Conservation (phyloP, 2,329 filamentous ascomycete genomes). For the Berkeleyomyces basicola region DNA sequence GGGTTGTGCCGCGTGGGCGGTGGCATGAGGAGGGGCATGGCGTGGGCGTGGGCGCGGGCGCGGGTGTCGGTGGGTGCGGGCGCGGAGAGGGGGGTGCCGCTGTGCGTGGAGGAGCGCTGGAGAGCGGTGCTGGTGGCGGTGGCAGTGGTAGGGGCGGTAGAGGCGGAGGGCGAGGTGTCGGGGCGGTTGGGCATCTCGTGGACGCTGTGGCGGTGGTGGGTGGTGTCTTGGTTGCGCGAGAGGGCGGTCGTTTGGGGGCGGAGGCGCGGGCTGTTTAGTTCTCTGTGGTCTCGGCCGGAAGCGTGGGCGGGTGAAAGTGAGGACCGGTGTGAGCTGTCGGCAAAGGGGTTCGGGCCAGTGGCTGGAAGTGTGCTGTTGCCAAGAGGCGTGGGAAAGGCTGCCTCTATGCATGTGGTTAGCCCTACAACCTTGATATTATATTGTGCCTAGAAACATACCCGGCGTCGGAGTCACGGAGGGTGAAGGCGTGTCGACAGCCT, state of each 20-base stretch:
- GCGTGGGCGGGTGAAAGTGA: neutral
- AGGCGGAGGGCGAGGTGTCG: no score
- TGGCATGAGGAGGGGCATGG: slow-evolving; percentile 12
- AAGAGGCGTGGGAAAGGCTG: neutral
- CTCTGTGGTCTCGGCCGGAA: slow-evolving; percentile 12
- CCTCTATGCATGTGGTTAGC: neutral
- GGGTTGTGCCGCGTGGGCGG: slow-evolving; percentile 1
- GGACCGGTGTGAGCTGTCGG: neutral
- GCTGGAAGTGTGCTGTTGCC: neutral
- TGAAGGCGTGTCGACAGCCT: slow-evolving; percentile 9
- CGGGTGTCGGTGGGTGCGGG: slow-evolving; percentile 16
- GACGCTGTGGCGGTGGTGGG: neutral
- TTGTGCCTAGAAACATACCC: slow-evolving; percentile 17
- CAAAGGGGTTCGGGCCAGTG: neutral
- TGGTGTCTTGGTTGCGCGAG: neutral
- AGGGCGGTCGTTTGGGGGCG: neutral
- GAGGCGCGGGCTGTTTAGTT: slow-evolving; percentile 20
- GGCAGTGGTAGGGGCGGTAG: neutral
- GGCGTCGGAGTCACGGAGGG: neutral
- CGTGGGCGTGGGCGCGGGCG: slow-evolving; percentile 11
- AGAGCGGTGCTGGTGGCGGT: neutral
- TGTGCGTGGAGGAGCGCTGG: slow-evolving; percentile 15
- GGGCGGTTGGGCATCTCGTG: neutral
- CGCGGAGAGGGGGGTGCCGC: slow-evolving; percentile 10
- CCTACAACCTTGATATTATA: neutral